These are phyloP conservation scores for Graphilbum ipis-grandicollis DNA, from an alignment of 2,329 filamentous ascomycete genomes.

Conservation along the genomic window DNA sequence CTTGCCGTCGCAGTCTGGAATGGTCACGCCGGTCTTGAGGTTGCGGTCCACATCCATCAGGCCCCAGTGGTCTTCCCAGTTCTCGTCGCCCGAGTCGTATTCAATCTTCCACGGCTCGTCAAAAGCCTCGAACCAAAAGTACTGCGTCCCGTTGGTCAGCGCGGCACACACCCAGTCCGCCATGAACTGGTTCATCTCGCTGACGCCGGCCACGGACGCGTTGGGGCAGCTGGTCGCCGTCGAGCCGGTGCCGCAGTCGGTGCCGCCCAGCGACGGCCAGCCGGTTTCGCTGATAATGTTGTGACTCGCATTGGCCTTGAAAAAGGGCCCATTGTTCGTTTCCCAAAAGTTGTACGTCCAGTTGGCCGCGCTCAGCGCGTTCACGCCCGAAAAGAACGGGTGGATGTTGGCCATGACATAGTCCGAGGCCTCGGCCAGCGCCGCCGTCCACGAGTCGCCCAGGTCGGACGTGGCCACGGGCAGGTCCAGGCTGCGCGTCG, in stretches of 20 bases:
- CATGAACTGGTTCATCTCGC: conserved; percentile 76
- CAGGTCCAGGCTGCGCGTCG: conserved; percentile 45
- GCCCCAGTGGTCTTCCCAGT: conserved; percentile 95
- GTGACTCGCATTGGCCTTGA: conserved; percentile 41
- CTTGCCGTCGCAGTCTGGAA: conserved; percentile 72
- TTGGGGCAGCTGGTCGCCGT: conserved; percentile 33
- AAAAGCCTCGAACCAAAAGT: conserved; percentile 96
- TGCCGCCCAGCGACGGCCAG: conserved; percentile 76
- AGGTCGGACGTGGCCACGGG: conserved; percentile 79
- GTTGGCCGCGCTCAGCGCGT: conserved; percentile 45
- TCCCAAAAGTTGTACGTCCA: conserved; percentile 84
- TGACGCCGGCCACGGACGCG: conserved; percentile 61
- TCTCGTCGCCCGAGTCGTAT: conserved; percentile 50
- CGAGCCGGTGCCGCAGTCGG: conserved; percentile 44
- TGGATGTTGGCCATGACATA: conserved; percentile 95
- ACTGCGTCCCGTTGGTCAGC: conserved; percentile 68
- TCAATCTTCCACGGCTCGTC: conserved; percentile 87
- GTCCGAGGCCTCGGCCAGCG: conserved; percentile 55
- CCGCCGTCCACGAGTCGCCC: conserved; percentile 66
- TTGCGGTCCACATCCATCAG: conserved; percentile 73
- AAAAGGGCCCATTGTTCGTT: conserved; percentile 46
- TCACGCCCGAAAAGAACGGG: conserved; percentile 78
- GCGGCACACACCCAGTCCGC: conserved; percentile 68
- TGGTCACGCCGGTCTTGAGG: conserved; percentile 66
- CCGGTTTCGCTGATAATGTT: conserved; percentile 84